These are phyloP conservation scores for Jackrogersella minutella DNA, from an alignment of 495 filamentous ascomycete species.

Conservation along the genomic window DNA sequence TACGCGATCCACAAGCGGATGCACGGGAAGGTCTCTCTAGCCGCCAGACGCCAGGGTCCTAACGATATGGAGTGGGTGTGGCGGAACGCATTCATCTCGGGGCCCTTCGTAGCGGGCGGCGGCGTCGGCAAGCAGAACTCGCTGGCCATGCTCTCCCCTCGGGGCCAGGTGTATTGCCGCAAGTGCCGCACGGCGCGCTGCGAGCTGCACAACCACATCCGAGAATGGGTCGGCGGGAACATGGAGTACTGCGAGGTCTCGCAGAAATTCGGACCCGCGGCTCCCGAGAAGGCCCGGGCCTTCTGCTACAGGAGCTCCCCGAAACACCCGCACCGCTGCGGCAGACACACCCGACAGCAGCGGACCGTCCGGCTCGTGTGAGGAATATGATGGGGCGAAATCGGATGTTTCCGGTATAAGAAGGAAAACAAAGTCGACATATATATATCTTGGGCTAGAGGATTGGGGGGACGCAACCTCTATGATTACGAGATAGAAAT, in stretches of 20 bases:
- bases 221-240: conserved; percentile 58
- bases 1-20: conserved; percentile 61
- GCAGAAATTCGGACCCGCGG: conserved; percentile 57
- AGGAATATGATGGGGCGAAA: neutral
- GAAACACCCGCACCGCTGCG: conserved; percentile 56
- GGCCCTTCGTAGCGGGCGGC: conserved; percentile 44
- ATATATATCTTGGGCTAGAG: neutral
- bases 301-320: conserved; percentile 61
- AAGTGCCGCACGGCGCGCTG: conserved; percentile 62
- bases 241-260: conserved; percentile 60
- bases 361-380: conserved; percentile 37
- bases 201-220: conserved; percentile 62
- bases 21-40: conserved; percentile 58
- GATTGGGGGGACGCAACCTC: neutral
- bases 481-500: conserved; percentile 15
- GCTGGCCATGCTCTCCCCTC: conserved; percentile 51
- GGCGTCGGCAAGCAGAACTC: conserved; percentile 44
- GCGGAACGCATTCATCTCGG: conserved; percentile 51
- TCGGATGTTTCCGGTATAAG: neutral
- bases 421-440: neutral
- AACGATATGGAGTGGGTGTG: conserved; percentile 65
- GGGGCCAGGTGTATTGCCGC: conserved; percentile 58
- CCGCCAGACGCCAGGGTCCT: conserved; percentile 57
- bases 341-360: conserved; percentile 52
- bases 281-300: conserved; percentile 45